Evolutionary conservation across 805 yeast species (phyloP), one percentile per base, ranked within the genome.

Genomic region (Candida ascalaphidarum): DNA sequence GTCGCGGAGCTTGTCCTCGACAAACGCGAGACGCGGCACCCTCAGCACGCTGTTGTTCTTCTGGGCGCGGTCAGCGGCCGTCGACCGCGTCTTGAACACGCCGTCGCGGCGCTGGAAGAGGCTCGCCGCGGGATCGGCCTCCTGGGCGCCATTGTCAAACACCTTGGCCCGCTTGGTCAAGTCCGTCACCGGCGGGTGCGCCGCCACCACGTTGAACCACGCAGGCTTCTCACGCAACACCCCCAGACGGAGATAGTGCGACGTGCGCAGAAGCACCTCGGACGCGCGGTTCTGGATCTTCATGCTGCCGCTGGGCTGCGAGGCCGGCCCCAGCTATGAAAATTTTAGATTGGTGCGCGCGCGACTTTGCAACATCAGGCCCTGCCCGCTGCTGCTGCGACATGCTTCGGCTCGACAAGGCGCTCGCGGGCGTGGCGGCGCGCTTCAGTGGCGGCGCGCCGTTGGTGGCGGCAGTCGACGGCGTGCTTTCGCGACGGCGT

Each of bases 171-270:
- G 60, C 39, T 67, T 72, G 30, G 67, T 66, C 40, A 78, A 68
- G 40, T 75, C 74, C 34, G 69, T 68, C 23, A 71, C 61, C 20
- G 97, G 97, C 22, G 96, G 96, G 41, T 79, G 68, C 16, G 77
- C 67, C 4, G 83, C 82, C 11, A 92, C 85, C 5, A 82, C 89
- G 37, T 78, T 76, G 55, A 69, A 85, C 98, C 97, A 92, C 1
- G 78, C 78, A 2, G 98, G 98, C 45, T 81, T 79, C 18, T 68
- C 56, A 18, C 55, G 63, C 26, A 85, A 65, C n/a, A 79, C 60
- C 2, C 94, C 89, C 0, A 82, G 69, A 42, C 65, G 66, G 37
- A 89, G 58, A 42, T 77, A 77, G 34, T 80, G 77, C 2, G 95
- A 78, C 0, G 95, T 82, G 45, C 86, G 73, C 53, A 81, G 81